Conservation (phyloP, 257 asterid genomes). For the Asclepias syriaca region DNA sequence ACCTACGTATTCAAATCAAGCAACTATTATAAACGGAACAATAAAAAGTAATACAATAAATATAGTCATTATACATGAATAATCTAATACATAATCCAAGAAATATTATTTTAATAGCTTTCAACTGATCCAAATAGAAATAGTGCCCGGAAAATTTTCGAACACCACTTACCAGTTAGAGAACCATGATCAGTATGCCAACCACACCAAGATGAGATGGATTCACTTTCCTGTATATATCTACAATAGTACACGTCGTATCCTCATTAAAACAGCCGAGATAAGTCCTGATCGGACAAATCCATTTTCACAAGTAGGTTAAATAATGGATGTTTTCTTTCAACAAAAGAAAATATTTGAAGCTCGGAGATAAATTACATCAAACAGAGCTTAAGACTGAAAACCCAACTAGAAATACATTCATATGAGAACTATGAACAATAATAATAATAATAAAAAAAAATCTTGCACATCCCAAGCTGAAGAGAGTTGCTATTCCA, state of each 20-base stretch:
- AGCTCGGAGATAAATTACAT: not conserved
- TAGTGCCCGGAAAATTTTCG: slow-evolving; percentile 3
- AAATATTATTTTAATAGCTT: not conserved
- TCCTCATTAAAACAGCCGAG: not conserved
- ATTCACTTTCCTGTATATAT: slow-evolving; percentile 33
- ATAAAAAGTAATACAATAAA: slow-evolving; percentile 3
- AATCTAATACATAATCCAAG: not conserved
- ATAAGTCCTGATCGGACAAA: not conserved
- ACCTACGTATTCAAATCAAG: slow-evolving; percentile 46
- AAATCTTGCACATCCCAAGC: not conserved
- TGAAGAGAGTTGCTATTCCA: not conserved
- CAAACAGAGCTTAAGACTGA: not conserved
- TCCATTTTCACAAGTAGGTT: not conserved
- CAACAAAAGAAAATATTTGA: not conserved
- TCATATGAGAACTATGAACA: not conserved
- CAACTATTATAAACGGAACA: slow-evolving; percentile 19
- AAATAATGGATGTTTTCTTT: not conserved
- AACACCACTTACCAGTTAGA: slow-evolving; percentile 58
- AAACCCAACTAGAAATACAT: not conserved
- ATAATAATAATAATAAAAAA: too few species aligned
- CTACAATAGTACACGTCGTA: slow-evolving; percentile 30
- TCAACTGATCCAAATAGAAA: not conserved
- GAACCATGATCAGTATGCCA: slow-evolving; percentile 99
- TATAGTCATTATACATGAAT: not conserved
- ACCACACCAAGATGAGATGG: slow-evolving; percentile 91